Conservation (phyloP, 148 eudicot species). For the Selenicereus undatus region DNA sequence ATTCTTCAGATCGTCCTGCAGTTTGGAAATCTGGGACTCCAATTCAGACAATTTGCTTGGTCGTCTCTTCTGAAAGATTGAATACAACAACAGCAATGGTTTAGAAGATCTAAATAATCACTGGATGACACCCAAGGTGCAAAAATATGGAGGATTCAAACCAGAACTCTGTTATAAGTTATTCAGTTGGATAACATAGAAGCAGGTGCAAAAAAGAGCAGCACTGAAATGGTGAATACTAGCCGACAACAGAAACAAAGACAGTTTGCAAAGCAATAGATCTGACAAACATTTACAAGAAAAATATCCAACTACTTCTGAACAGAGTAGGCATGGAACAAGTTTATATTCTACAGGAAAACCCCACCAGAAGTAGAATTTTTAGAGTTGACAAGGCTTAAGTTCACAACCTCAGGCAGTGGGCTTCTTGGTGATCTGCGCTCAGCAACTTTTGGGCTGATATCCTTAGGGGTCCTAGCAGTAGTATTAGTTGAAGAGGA, state of each 20-base stretch:
- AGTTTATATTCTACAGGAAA: neutral
- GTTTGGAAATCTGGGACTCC: conserved; percentile 77
- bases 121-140: neutral
- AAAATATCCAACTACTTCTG: neutral
- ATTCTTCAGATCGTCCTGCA: conserved; percentile 61
- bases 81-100: neutral
- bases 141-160: neutral
- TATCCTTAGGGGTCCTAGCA: conserved; percentile 51
- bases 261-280: neutral
- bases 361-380: neutral
- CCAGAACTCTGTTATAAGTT: neutral
- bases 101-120: neutral
- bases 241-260: neutral
- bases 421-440: conserved; percentile 67
- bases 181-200: neutral
- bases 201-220: neutral
- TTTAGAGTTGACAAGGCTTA: too few species aligned
- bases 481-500: conserved; percentile 43
- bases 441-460: conserved; percentile 58
- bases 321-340: neutral
- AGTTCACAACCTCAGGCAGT: conserved; percentile 50
- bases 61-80: conserved; percentile 48
- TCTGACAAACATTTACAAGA: neutral
- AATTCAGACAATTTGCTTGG: conserved; percentile 61
- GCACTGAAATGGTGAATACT: neutral